Evolutionary conservation across 2,329 filamentous ascomycete genomes (phyloP).

Genomic region (Pseudogymnoascus sp.): DNA sequence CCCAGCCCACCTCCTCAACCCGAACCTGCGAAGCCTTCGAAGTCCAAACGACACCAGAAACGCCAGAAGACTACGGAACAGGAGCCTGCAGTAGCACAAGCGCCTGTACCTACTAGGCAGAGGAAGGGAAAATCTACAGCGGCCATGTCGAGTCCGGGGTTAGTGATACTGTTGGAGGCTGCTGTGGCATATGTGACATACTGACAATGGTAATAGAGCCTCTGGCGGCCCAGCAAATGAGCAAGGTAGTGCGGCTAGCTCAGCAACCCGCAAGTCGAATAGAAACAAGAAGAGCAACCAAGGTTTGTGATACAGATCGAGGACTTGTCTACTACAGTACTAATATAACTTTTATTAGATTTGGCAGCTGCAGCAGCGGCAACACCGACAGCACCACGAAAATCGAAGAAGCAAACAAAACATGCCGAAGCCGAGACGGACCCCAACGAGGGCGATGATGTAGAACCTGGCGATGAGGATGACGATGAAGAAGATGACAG

Average conservation of each 20-base stretch:
- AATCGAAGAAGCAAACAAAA: slow-evolving; percentile 53
- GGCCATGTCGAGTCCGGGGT: slow-evolving; percentile 71
- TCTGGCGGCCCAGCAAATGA: slow-evolving; percentile 58
- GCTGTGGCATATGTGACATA: slow-evolving; percentile 12
- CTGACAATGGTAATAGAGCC: slow-evolving; percentile 40
- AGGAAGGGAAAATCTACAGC: slow-evolving; percentile 54
- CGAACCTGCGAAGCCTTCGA: slow-evolving; percentile 30
- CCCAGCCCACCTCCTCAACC: slow-evolving; percentile 35
- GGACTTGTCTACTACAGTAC: background rate
- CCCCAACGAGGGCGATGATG: slow-evolving; percentile 43
- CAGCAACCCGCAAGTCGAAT: slow-evolving; percentile 65
- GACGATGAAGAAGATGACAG: slow-evolving; percentile 59
- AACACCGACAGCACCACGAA: slow-evolving; percentile 38
- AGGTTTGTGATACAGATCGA: slow-evolving; percentile 32
- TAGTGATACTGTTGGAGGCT: slow-evolving; percentile 28
- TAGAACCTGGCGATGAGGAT: slow-evolving; percentile 40
- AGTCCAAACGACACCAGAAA: slow-evolving; percentile 57
- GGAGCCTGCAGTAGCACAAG: slow-evolving; percentile 30
- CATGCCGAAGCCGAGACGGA: slow-evolving; percentile 64
- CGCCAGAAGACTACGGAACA: slow-evolving; percentile 58
- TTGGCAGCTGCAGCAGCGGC: slow-evolving; percentile 1
- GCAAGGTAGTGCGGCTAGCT: slow-evolving; percentile 47
- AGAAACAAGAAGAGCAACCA: slow-evolving; percentile 60
- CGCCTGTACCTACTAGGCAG: slow-evolving; percentile 39
- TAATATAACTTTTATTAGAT: background rate